Base-by-base conservation (phyloP, 345 rosid genomes). In the Populus simonii region DNA sequence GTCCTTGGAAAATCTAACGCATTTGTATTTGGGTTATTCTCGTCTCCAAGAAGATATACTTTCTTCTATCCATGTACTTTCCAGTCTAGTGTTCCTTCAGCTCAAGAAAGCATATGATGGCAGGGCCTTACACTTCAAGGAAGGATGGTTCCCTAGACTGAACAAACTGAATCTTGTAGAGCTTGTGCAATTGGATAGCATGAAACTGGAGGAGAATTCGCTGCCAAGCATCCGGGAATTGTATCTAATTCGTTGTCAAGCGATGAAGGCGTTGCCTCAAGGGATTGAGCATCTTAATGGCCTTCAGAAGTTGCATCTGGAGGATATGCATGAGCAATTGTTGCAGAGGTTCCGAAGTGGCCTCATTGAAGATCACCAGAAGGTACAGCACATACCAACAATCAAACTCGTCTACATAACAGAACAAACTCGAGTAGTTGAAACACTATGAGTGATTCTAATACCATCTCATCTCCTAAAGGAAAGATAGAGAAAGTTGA, bases 81-180 rank as follows among this genome's bases (percentile, higher is more conserved):
- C 83, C 5, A 72, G 61, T 53, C 62, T 83, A 7, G 78, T 68
- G 27, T 47, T 73, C 35, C 85, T 83, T n/a, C 75, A 79, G 68
- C 78, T 83, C 29, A 76, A 73, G 49, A 73, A 62, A 5, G 83
- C 83, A 7, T 83, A 72, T 29, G 68, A 72, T 51, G 85, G 80
- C 6, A 67, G 61, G 23, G 31, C 31, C 31, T 61, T 83, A 63
- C 75, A 76, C n/a, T 83, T 83, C 74, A 51, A 76, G 70, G 13
- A 73, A 67, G 79, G 83, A 55, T 72, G 76, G 77, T 76, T 76
- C 59, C 83, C 80, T 35, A 76, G 61, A 45, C 83, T 80, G 9
- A 70, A 18, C 68, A 82, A 78, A 70, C 68, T 82, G 72, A 70
- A 39, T 17, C 20, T 82, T 17, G 22, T 35, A 4, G 79, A 82